phyloP scores from a whole-genome alignment of 2,329 filamentous ascomycete genomes.

The Penicillium sp. region DNA sequence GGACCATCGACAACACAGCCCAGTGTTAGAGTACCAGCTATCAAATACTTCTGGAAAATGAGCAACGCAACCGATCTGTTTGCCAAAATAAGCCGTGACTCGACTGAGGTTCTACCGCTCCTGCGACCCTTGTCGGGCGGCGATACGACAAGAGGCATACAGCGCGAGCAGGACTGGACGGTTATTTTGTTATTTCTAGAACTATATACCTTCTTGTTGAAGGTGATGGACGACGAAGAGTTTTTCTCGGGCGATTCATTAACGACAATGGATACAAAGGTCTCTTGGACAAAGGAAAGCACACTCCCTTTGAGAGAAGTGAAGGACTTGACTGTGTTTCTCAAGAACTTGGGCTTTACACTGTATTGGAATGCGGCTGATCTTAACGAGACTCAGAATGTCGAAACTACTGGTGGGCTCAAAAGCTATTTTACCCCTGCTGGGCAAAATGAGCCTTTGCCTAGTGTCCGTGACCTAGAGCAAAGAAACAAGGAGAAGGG shows the following conservation, averaged over 20 bases:
- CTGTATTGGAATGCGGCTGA: constrained; percentile 80
- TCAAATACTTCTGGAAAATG: constrained; percentile 81
- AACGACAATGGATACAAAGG: constrained; percentile 46
- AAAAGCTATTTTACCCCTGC: constrained; percentile 43
- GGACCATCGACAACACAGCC: constrained; percentile 28
- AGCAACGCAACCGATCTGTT: constrained; percentile 57
- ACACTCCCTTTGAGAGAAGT: constrained; percentile 69
- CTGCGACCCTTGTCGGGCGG: constrained; percentile 43
- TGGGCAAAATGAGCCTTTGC: constrained; percentile 18
- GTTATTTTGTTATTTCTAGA: constrained; percentile 88
- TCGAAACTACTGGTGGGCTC: constrained; percentile 39
- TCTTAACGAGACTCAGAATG: constrained; percentile 44
- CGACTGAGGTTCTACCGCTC: constrained; percentile 56
- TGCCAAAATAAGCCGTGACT: constrained; percentile 52
- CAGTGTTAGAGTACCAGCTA: constrained; percentile 54
- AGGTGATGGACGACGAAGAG: constrained; percentile 94
- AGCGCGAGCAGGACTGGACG: constrained; percentile 70
- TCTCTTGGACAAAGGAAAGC: constrained; percentile 57
- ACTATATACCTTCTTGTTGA: constrained; percentile 85
- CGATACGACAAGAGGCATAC: constrained; percentile 34
- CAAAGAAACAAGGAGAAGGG: constrained; percentile 42
- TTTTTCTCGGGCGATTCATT: constrained; percentile 65
- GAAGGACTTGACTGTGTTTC: constrained; percentile 69
- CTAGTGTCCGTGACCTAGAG: constrained; percentile 32
- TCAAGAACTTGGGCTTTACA: constrained; percentile 87